Conservation (phyloP, 75 land plant species). For the Picea sitchensis region DNA sequence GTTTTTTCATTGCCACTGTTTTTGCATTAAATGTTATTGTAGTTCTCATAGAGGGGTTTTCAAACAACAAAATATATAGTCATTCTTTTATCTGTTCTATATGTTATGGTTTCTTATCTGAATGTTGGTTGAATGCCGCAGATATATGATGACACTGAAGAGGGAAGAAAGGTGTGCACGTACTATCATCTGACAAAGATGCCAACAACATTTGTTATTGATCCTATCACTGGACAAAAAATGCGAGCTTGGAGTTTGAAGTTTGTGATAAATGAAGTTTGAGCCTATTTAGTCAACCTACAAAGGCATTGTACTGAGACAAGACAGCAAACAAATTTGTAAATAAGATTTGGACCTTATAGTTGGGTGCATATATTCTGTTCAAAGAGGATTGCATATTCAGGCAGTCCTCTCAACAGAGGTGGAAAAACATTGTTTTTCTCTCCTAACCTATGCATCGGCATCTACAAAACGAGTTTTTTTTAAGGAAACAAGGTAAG, state of each 20-base stretch:
- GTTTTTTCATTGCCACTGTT: no score
- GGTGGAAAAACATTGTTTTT: no score
- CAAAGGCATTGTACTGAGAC: background rate
- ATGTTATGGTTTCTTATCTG: background rate
- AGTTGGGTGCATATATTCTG: background rate
- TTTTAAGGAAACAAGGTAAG: no score
- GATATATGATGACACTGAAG: slow-evolving; percentile 92
- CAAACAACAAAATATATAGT: background rate
- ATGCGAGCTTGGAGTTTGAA: slow-evolving; percentile 71
- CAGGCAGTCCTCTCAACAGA: background rate
- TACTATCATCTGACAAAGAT: slow-evolving; percentile 73
- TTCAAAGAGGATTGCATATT: background rate
- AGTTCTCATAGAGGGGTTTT: background rate
- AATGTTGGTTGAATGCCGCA: slow-evolving; percentile 14
- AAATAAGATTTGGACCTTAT: background rate
- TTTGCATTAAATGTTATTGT: background rate
- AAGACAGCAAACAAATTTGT: background rate
- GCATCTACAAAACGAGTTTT: no score
- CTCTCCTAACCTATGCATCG: no score
- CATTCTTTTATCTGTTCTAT: background rate
- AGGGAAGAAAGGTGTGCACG: slow-evolving; percentile 96
- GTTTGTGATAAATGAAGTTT: background rate
- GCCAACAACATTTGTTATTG: slow-evolving; percentile 82
- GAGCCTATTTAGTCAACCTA: background rate
- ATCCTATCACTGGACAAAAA: slow-evolving; percentile 97